A percentile compares a stretch with the other conserved stretches of the same genome.
Evolutionary conservation across 2,329 filamentous ascomycete genomes (phyloP).

Genomic region (Penicillium sp.): DNA sequence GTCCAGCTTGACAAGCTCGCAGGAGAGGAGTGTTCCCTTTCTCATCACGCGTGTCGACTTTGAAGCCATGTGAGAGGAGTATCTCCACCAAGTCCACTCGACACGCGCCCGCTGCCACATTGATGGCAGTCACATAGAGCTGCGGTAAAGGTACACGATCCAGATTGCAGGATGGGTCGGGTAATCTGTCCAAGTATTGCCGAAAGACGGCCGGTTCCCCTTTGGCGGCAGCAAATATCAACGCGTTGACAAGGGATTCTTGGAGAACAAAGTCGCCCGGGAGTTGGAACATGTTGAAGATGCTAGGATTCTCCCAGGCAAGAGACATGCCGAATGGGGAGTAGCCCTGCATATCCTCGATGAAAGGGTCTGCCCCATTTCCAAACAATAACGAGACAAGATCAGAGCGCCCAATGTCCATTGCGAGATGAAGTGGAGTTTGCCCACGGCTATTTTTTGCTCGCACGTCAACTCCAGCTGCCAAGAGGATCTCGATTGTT

Average conservation of each 20-base stretch:
- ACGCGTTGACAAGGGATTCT: neutral
- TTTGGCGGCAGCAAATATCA: conserved; percentile 8
- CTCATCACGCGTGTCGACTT: neutral
- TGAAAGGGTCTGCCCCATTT: conserved; percentile 10
- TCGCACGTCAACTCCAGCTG: conserved; percentile 6
- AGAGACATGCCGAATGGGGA: conserved; percentile 14
- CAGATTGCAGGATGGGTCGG: neutral
- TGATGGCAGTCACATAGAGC: conserved; percentile 5
- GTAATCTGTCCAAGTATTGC: conserved; percentile 2
- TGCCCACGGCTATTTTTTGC: conserved; percentile 2
- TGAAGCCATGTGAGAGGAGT: conserved; percentile 5
- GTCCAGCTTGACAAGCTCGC: conserved; percentile 7
- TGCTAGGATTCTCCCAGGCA: conserved; percentile 1
- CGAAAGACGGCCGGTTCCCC: neutral
- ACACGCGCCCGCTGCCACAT: conserved; percentile 3
- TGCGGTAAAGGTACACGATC: neutral
- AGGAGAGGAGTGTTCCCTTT: conserved; percentile 8
- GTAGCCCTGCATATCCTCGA: conserved; percentile 3
- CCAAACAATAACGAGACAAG: conserved; percentile 8
- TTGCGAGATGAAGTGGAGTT: conserved; percentile 11
- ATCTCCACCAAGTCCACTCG: conserved; percentile 6
- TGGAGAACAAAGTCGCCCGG: neutral
- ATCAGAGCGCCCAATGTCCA: conserved; percentile 8
- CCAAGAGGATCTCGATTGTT: conserved; percentile 9
- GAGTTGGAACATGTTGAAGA: conserved; percentile 6